Evolutionary conservation across 1,284 basidiomycete species (phyloP), one percentile per base, ranked within the genome.

Genomic region (Trametes pubescens): DNA sequence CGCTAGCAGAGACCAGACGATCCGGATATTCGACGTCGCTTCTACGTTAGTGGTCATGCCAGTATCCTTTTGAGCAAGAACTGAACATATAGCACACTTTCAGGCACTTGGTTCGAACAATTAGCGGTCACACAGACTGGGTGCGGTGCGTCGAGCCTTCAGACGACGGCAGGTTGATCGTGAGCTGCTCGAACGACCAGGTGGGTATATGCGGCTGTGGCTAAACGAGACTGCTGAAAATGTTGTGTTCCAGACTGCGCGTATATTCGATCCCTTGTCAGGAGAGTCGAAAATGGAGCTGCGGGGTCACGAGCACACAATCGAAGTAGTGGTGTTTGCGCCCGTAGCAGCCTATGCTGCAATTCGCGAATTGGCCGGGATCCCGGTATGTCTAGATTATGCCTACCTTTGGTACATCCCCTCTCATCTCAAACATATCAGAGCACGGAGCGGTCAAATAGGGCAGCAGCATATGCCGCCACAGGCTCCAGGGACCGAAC

Each of bases 401-500:
- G 10, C n/a, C 18, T 14, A 9, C 10, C 22, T 7, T 5, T 16
- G 7, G 11, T n/a, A 8, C 11, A n/a, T 49, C 14, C 48, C n/a
- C 8, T 3, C 44, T 52, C n/a, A 52, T 48, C 13, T 14, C 24
- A 18, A 8, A 22, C n/a, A 22, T 18, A 11, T 24, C 48, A 71
- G 69, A 64, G 67, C 37, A 70, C 66, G 32, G 69, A 72, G 18
- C 53, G 71, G 32, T 78, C 83, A 82, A 72, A 72, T 35, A 69
- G 74, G 21, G 68, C 72, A 3, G 68, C 75, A 9, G 73, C 81
- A 16, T 92, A 86, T 69, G 82, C 86, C 0, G 88, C 86, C 1
- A 91, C 91, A 0, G 89, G 87, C 0, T 87, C 87, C 18, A 78
- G 91, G 65, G 92, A 93, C 76, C 91, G 92, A 79, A 84, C 82